These are phyloP conservation scores for Lentinula sp. DNA, from an alignment of 768 basidiomycete genomes.

Conservation along the genomic window DNA sequence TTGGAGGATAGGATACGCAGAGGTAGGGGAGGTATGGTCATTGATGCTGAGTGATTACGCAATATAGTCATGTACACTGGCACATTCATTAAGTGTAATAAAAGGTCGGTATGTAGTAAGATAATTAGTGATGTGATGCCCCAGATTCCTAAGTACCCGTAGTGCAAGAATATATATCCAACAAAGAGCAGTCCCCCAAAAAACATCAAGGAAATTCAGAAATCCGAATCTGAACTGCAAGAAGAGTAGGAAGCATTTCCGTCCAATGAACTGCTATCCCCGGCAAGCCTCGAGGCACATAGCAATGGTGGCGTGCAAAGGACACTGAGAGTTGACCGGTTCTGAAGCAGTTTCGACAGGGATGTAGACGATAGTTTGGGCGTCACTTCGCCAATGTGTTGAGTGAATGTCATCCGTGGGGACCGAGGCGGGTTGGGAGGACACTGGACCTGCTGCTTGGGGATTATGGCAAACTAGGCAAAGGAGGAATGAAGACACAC, in stretches of 20 bases:
- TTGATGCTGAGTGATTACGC: conserved; percentile 47
- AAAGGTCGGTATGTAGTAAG: not conserved
- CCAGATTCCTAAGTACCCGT: too few relatives aligned
- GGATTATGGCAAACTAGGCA: not conserved
- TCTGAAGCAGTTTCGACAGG: not conserved
- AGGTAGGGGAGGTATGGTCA: conserved; percentile 65
- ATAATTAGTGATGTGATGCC: not conserved
- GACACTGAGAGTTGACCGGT: not conserved
- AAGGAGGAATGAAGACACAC: not conserved
- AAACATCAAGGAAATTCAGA: not conserved
- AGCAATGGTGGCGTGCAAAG: not conserved
- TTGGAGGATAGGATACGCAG: conserved; percentile 75
- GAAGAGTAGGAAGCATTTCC: conserved; percentile 1
- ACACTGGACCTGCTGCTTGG: not conserved
- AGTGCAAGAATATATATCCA: too few relatives aligned
- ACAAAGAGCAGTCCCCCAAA: not conserved
- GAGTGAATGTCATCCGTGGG: not conserved
- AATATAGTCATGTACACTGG: not conserved
- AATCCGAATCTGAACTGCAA: conserved; percentile 6
- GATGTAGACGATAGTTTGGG: not conserved
- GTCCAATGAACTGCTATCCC: conserved; percentile 1
- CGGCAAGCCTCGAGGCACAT: not conserved
- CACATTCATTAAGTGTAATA: not conserved
- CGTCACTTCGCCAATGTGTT: not conserved
- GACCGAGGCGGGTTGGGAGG: not conserved